Percentiles rank a stretch among this genome's conserved stretches.
These are phyloP conservation scores for Ilyonectria destructans DNA, from an alignment of 2,329 filamentous ascomycete genomes.

Conservation along the genomic window DNA sequence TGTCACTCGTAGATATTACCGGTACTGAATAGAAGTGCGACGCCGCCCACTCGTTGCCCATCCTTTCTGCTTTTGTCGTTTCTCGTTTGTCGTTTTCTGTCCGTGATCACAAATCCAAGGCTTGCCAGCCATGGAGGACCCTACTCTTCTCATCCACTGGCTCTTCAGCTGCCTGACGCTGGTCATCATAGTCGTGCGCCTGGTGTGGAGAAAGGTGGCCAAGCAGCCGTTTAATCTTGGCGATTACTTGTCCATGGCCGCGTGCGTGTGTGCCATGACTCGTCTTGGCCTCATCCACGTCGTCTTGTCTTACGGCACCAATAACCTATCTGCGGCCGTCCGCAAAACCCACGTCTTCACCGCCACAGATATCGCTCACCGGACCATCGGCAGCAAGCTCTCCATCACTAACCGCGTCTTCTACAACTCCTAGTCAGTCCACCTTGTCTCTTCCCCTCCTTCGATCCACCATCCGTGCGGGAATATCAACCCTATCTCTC, in stretches of 20 bases:
- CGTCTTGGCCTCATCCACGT: constrained; percentile 37
- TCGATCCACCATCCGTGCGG: neutral
- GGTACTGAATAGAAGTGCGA: neutral
- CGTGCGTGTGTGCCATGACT: constrained; percentile 30
- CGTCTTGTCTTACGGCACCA: constrained; percentile 35
- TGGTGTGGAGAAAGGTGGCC: constrained; percentile 27
- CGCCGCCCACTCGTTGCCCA: neutral
- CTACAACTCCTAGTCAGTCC: constrained; percentile 37
- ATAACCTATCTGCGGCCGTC: constrained; percentile 30
- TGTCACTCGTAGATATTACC: neutral
- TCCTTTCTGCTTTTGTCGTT: neutral
- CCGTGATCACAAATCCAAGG: too few species aligned
- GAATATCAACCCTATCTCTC: neutral
- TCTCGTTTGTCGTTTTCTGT: neutral
- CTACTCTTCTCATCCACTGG: constrained; percentile 38
- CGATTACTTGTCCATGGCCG: constrained; percentile 35
- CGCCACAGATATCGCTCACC: constrained; percentile 23
- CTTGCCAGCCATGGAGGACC: constrained; percentile 31
- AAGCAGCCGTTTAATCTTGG: constrained; percentile 30
- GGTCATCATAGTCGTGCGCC: constrained; percentile 15
- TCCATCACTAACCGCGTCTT: constrained; percentile 34
- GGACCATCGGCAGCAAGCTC: constrained; percentile 33
- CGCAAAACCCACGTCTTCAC: constrained; percentile 33
- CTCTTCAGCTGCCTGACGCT: constrained; percentile 30
- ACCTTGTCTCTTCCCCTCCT: too few species aligned